Evolutionary conservation across 208 protist genomes (phyloP).

Genomic region (Acanthamoeba quina): DNA sequence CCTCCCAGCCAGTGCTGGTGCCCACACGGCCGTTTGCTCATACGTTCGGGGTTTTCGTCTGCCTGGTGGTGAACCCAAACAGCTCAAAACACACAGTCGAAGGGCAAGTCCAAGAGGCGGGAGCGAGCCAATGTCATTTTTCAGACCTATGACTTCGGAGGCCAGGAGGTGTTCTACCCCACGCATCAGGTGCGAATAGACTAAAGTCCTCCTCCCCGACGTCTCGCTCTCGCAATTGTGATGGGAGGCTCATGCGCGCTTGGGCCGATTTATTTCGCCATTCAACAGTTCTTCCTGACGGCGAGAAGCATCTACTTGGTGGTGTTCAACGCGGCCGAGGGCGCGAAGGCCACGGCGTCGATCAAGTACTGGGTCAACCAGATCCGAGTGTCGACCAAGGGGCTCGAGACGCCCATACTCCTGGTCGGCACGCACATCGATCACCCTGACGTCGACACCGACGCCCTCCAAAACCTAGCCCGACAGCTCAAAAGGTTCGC

Average conservation of each 20-base stretch:
- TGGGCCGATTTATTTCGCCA: not conserved
- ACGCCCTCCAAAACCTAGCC: not conserved
- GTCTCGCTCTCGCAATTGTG: not conserved
- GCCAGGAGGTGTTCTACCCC: constrained; percentile 74
- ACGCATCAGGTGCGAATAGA: not conserved
- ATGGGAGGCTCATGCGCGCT: not conserved
- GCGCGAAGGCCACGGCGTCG: constrained; percentile 27
- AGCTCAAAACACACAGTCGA: not conserved
- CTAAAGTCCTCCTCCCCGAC: not conserved
- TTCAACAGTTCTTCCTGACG: constrained; percentile 67
- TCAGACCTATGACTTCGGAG: constrained; percentile 56
- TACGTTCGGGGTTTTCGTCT: not conserved
- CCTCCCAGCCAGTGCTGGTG: not conserved
- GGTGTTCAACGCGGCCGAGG: constrained; percentile 72
- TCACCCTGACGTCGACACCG: constrained; percentile 31
- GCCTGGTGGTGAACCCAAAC: not conserved
- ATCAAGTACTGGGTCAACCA: constrained; percentile 45
- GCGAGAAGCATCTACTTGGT: constrained; percentile 71
- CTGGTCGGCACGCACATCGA: constrained; percentile 56
- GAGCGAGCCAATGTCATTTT: constrained; percentile 48
- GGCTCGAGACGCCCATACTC: constrained; percentile 42
- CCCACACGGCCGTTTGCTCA: not conserved
- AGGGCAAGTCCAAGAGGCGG: not conserved
- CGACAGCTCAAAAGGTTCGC: not conserved
- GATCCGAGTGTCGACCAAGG: constrained; percentile 52